Conservation (phyloP, 2,329 filamentous ascomycete genomes). For the Phoma herbarum region DNA sequence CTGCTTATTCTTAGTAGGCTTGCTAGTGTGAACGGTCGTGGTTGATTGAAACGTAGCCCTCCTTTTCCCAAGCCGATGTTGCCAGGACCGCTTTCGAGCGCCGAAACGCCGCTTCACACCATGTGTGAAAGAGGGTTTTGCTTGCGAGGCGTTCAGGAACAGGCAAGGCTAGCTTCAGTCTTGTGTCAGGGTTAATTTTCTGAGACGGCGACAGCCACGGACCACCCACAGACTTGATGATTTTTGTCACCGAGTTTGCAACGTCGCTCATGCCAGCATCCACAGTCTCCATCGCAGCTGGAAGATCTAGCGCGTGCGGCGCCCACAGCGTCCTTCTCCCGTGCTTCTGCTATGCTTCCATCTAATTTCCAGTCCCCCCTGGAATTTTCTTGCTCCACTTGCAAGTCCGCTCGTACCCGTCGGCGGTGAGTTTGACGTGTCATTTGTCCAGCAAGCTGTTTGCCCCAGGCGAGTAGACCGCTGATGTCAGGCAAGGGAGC, state of each 20-base stretch:
- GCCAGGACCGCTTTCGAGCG: constrained; percentile 16
- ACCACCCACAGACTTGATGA: constrained; percentile 20
- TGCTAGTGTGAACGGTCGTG: constrained; percentile 43
- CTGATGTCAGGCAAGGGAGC: constrained; percentile 31
- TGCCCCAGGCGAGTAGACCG: constrained; percentile 29
- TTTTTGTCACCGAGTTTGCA: constrained; percentile 42
- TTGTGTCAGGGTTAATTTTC: constrained; percentile 38
- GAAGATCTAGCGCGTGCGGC: constrained; percentile 40
- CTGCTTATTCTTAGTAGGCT: constrained; percentile 38
- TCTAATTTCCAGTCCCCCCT: constrained; percentile 40
- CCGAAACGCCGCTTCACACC: constrained; percentile 32
- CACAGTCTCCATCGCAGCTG: constrained; percentile 28
- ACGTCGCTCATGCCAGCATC: constrained; percentile 33
- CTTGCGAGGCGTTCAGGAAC: constrained; percentile 46
- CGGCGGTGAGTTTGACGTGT: constrained; percentile 40
- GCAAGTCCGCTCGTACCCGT: constrained; percentile 26
- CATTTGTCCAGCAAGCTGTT: constrained; percentile 27
- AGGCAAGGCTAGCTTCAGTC: constrained; percentile 34
- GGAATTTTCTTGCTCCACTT: constrained; percentile 36
- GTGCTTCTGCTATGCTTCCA: constrained; percentile 51
- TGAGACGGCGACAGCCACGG: constrained; percentile 42
- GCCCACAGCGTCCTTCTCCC: constrained; percentile 48
- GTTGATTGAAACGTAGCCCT: constrained; percentile 43
- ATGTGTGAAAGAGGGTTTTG: constrained; percentile 31
- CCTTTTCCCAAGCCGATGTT: constrained; percentile 36